Evolutionary conservation across 495 filamentous ascomycete genomes (phyloP).

Genomic region (Penicillium lagena): DNA sequence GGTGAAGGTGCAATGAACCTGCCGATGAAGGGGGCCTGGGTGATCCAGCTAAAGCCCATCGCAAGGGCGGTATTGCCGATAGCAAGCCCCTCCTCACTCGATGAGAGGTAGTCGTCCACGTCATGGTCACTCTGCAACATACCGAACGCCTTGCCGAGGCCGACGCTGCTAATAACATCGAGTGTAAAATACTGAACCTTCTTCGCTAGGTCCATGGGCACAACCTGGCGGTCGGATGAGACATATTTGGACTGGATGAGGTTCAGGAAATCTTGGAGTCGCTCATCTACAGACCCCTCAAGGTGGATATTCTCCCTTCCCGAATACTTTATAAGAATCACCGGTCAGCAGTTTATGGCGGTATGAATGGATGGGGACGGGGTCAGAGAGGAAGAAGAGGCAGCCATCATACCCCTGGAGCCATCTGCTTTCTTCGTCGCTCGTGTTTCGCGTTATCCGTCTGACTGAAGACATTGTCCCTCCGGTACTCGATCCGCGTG

Average conservation of each 20-base stretch:
- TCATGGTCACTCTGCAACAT: constrained; percentile 39
- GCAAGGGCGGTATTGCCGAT: constrained; percentile 10
- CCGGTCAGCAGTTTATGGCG: background rate
- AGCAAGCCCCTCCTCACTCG: constrained; percentile 23
- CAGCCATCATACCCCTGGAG: constrained; percentile 14
- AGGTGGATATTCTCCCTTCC: constrained; percentile 34
- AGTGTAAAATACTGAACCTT: constrained; percentile 37
- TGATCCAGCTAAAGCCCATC: constrained; percentile 17
- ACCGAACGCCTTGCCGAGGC: constrained; percentile 35
- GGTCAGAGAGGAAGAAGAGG: background rate
- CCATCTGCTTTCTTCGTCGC: constrained; percentile 18
- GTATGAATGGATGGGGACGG: background rate
- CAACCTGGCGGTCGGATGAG: constrained; percentile 3
- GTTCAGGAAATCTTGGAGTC: constrained; percentile 18
- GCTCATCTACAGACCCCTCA: constrained; percentile 23
- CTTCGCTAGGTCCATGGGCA: constrained; percentile 32
- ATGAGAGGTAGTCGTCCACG: constrained; percentile 39
- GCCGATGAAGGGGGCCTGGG: constrained; percentile 15
- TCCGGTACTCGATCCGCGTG: constrained; percentile 12
- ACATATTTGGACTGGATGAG: constrained; percentile 27
- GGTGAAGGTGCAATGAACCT: constrained; percentile 18
- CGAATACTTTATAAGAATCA: constrained; percentile 22
- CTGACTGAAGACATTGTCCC: constrained; percentile 19
- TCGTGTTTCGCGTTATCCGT: constrained; percentile 18
- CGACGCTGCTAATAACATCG: constrained; percentile 39